Evolutionary conservation across 2,329 filamentous ascomycete genomes (phyloP).

Genomic region (Pseudofabraea citricarpa): DNA sequence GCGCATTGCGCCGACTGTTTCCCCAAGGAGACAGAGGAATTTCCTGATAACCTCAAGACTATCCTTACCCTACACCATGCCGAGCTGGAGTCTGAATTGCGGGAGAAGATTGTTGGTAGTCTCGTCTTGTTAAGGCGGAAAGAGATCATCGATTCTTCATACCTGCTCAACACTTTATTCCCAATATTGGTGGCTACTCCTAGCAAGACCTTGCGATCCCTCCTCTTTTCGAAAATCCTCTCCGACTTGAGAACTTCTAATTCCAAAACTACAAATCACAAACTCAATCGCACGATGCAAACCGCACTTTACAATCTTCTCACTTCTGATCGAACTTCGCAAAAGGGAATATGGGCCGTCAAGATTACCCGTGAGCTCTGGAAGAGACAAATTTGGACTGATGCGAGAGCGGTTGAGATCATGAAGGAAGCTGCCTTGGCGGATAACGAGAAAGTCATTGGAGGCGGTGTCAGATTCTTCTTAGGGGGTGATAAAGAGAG

Average conservation of each 20-base stretch:
- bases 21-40: constrained; percentile 70
- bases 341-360: constrained; percentile 91
- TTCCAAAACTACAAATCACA: constrained; percentile 82
- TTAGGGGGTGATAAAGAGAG: constrained; percentile 93
- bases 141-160: constrained; percentile 81
- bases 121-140: constrained; percentile 85
- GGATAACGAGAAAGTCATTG: constrained; percentile 88
- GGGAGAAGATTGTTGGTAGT: constrained; percentile 92
- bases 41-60: constrained; percentile 74
- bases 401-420: constrained; percentile 90
- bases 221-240: constrained; percentile 87
- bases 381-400: constrained; percentile 95
- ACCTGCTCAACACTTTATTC: constrained; percentile 85
- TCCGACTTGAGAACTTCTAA: constrained; percentile 88
- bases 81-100: constrained; percentile 73
- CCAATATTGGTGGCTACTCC: constrained; percentile 88
- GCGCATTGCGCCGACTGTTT: constrained; percentile 94
- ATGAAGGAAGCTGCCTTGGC: constrained; percentile 92
- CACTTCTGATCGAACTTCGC: constrained; percentile 75
- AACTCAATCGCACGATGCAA: constrained; percentile 87
- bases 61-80: constrained; percentile 81
- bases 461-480: constrained; percentile 89
- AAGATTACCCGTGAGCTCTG: constrained; percentile 94
- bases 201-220: constrained; percentile 79
- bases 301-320: constrained; percentile 90